Percentiles rank a stretch among this genome's conserved stretches.
These are phyloP conservation scores for Talaromyces sp. DNA, from an alignment of 2,329 filamentous ascomycete species.

Conservation along the genomic window DNA sequence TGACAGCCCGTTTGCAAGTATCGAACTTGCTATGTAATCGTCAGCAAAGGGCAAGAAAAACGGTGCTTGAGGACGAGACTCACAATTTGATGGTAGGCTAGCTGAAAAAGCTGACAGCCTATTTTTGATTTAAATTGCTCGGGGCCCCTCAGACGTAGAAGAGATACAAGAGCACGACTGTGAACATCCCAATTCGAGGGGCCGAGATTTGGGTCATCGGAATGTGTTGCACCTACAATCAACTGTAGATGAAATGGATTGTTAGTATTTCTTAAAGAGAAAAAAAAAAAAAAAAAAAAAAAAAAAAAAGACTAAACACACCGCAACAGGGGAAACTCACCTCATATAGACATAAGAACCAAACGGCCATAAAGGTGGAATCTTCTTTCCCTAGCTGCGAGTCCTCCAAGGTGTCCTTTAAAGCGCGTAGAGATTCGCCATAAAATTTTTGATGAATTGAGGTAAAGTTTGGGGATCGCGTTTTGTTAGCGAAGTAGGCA, in stretches of 20 bases:
- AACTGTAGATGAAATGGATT: background rate
- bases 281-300: no score
- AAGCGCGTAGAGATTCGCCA: background rate
- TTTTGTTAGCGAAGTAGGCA: background rate
- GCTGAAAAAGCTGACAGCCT: slow-evolving; percentile 1
- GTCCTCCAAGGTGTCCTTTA: background rate
- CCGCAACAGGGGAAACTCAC: background rate
- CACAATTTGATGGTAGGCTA: background rate
- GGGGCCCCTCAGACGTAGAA: background rate
- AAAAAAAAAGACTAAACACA: no score
- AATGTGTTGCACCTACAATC: background rate
- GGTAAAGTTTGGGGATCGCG: background rate
- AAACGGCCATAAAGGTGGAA: background rate
- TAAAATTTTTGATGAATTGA: background rate
- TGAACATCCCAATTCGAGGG: background rate
- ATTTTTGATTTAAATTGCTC: background rate
- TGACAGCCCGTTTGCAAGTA: background rate
- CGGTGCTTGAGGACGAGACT: background rate
- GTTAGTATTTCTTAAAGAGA: background rate
- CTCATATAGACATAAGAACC: background rate
- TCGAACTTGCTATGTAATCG: background rate
- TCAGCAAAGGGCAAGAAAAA: background rate
- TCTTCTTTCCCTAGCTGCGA: background rate
- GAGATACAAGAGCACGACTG: background rate
- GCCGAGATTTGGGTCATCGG: background rate